Evolutionary conservation across 257 asterid species (phyloP).

Genomic region (Nicotiana knightiana): DNA sequence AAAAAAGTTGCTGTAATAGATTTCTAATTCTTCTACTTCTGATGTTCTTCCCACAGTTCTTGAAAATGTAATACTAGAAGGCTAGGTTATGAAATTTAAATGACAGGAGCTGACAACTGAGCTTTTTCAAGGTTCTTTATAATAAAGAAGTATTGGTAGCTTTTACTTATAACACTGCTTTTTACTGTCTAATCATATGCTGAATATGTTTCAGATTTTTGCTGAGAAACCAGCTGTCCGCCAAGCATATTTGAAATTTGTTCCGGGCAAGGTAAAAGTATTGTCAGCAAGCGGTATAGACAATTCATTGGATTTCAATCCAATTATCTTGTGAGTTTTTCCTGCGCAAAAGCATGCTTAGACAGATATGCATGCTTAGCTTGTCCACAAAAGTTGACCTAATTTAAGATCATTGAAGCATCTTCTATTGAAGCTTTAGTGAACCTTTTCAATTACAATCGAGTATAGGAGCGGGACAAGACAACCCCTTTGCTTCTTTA

Average conservation of each 20-base stretch:
- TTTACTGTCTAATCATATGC: not conserved
- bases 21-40: not conserved
- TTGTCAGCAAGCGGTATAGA: not conserved
- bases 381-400: not conserved
- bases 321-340: not conserved
- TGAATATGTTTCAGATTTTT: constrained; percentile 56
- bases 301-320: constrained; percentile 11
- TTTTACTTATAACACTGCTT: not conserved
- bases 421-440: not conserved
- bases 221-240: constrained; percentile 99
- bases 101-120: not conserved
- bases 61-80: not conserved
- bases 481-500: not conserved
- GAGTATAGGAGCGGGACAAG: not conserved
- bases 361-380: not conserved
- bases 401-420: not conserved
- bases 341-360: not conserved
- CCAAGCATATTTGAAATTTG: constrained; percentile 82
- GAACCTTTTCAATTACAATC: not conserved
- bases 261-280: constrained; percentile 70
- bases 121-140: constrained; percentile 1
- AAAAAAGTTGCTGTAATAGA: no score
- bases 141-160: not conserved
- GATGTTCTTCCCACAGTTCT: not conserved
- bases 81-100: not conserved